A percentile compares a stretch with the other conserved stretches of the same genome.
phyloP scores from a whole-genome alignment of 495 filamentous ascomycete genomes.

The Massariosphaeria phaeospora region DNA sequence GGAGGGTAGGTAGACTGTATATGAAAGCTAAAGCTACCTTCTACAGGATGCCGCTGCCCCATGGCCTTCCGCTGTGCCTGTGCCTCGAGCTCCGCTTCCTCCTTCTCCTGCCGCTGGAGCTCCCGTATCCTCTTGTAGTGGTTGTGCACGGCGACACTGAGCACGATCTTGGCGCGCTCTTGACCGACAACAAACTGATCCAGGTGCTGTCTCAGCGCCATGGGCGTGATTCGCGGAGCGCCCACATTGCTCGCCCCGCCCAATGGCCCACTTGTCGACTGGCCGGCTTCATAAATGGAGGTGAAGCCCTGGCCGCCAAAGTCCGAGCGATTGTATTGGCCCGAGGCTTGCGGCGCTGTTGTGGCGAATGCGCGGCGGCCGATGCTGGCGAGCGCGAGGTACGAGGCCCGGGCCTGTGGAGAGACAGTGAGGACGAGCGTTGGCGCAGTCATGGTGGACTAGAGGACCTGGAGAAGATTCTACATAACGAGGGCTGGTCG shows the following conservation, averaged over 20 bases:
- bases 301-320: slow-evolving; percentile 65
- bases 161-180: slow-evolving; percentile 89
- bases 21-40: slow-evolving; percentile 46
- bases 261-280: slow-evolving; percentile 44
- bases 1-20: not conserved
- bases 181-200: slow-evolving; percentile 97
- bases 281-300: slow-evolving; percentile 67
- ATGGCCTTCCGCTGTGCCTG: slow-evolving; percentile 48
- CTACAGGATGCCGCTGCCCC: slow-evolving; percentile 44
- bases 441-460: not conserved
- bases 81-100: slow-evolving; percentile 60
- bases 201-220: slow-evolving; percentile 78
- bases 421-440: slow-evolving; percentile 20
- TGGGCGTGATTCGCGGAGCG: slow-evolving; percentile 60
- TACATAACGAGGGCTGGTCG: slow-evolving; percentile 2
- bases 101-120: slow-evolving; percentile 67
- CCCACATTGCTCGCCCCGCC: slow-evolving; percentile 31
- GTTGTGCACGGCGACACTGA: slow-evolving; percentile 93
- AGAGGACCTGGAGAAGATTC: not conserved
- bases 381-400: slow-evolving; percentile 42
- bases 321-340: slow-evolving; percentile 58
- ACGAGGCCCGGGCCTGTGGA: slow-evolving; percentile 40
- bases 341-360: slow-evolving; percentile 1
- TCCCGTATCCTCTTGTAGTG: slow-evolving; percentile 89
- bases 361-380: slow-evolving; percentile 22